phyloP scores from a whole-genome alignment of 2,329 filamentous ascomycete species.

The Polytolypa hystricis region DNA sequence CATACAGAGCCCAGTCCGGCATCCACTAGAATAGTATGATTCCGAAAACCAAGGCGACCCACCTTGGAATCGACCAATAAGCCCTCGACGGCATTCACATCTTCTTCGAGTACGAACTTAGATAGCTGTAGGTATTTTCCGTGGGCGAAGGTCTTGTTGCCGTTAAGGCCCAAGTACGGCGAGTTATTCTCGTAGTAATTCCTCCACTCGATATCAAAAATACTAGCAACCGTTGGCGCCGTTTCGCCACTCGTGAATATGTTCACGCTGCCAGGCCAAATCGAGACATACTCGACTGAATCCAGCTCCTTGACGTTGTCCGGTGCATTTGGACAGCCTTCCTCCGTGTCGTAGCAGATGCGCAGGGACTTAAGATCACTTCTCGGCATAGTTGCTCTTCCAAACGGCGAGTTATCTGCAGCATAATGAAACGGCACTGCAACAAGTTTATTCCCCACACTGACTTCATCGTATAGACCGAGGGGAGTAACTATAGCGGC shows the following conservation, averaged over 20 bases:
- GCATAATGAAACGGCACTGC: constrained; percentile 26
- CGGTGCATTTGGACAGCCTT: constrained; percentile 16
- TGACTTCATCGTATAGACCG: constrained; percentile 32
- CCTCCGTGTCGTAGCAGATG: constrained; percentile 19
- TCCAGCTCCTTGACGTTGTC: constrained; percentile 10
- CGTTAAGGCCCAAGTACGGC: constrained; percentile 21
- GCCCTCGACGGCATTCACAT: constrained; percentile 30
- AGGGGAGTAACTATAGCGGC: constrained; percentile 37
- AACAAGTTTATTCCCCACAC: constrained; percentile 10
- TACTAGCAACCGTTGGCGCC: constrained; percentile 26
- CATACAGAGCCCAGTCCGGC: constrained; percentile 29
- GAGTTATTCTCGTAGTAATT: constrained; percentile 14
- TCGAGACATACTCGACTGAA: constrained; percentile 16
- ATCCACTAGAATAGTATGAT: constrained; percentile 30
- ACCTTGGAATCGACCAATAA: constrained; percentile 31
- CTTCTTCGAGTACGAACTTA: constrained; percentile 24
- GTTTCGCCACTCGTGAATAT: constrained; percentile 28
- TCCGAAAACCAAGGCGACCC: constrained; percentile 37
- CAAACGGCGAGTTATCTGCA: constrained; percentile 27
- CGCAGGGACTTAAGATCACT: constrained; percentile 20
- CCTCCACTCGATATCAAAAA: constrained; percentile 34
- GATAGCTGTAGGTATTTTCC: constrained; percentile 21
- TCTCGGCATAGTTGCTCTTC: constrained; percentile 29
- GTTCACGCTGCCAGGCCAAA: constrained; percentile 25
- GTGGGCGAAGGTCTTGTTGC: too few relatives aligned